These are phyloP conservation scores for Bauhinia variegata DNA, from an alignment of 306 rosid species.

Conservation along the genomic window DNA sequence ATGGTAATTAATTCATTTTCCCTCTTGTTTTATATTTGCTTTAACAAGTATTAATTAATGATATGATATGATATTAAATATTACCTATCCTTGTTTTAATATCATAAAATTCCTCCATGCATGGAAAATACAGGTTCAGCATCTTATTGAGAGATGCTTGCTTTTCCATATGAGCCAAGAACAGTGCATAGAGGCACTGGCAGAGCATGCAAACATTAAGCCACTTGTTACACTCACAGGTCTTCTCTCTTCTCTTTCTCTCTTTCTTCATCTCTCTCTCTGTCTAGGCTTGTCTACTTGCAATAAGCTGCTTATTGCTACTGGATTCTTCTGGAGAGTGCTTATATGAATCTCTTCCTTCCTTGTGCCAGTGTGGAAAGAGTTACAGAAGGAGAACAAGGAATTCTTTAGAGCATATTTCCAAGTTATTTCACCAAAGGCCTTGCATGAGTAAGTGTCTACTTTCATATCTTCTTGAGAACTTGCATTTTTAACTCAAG, in stretches of 20 bases:
- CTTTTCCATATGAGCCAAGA: constrained; percentile 78
- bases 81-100: background rate
- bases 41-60: no score
- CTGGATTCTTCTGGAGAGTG: background rate
- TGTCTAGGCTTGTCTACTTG: background rate
- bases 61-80: background rate
- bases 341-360: constrained; percentile 12
- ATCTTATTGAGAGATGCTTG: constrained; percentile 89
- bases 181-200: constrained; percentile 75
- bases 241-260: constrained; percentile 30
- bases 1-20: constrained; percentile 54
- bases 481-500: background rate
- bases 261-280: background rate
- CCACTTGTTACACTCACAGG: constrained; percentile 87
- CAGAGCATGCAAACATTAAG: constrained; percentile 73
- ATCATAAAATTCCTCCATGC: constrained; percentile 20
- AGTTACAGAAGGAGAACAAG: constrained; percentile 83
- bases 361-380: constrained; percentile 80
- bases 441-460: constrained; percentile 52
- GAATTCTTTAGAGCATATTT: constrained; percentile 79
- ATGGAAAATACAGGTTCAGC: constrained; percentile 73
- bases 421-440: constrained; percentile 51
- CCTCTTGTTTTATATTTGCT: background rate
- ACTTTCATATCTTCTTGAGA: constrained; percentile 3
- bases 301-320: no score